phyloP scores from a whole-genome alignment of 2,329 filamentous ascomycete genomes.

The Teratosphaeria pseudoeucalypti region DNA sequence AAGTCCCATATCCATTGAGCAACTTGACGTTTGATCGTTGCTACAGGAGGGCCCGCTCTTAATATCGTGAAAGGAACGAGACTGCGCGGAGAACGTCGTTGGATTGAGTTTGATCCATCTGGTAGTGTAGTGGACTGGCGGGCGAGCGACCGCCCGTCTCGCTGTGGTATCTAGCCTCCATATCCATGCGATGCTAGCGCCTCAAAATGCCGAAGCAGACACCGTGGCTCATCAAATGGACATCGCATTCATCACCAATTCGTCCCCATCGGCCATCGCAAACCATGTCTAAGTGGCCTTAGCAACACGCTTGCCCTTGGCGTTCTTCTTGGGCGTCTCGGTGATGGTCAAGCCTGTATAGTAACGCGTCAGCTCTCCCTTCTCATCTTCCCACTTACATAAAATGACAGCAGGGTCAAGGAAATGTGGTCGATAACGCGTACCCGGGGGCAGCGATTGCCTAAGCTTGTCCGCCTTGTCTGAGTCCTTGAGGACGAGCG shows the following conservation, averaged over 20 bases:
- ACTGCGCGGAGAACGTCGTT: background rate
- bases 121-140: background rate
- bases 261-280: background rate
- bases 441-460: conserved; percentile 97
- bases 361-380: background rate
- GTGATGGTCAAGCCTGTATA: conserved; percentile 46
- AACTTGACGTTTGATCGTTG: too few species aligned
- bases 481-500: conserved; percentile 92
- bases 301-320: conserved; percentile 40
- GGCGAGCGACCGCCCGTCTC: background rate
- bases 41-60: too few species aligned
- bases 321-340: conserved; percentile 55
- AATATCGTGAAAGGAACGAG: background rate
- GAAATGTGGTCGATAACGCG: conserved; percentile 27
- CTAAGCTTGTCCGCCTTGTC: conserved; percentile 99
- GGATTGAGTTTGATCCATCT: background rate
- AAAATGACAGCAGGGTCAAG: background rate
- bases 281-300: conserved; percentile 16
- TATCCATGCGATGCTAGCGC: background rate
- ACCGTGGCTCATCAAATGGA: background rate
- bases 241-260: background rate
- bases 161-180: background rate
- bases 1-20: too few species aligned
- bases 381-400: background rate
- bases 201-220: background rate